Evolutionary conservation across 495 filamentous ascomycete genomes (phyloP), one percentile per base, ranked within the genome.

Genomic region (Aspergillus avenaceus): DNA sequence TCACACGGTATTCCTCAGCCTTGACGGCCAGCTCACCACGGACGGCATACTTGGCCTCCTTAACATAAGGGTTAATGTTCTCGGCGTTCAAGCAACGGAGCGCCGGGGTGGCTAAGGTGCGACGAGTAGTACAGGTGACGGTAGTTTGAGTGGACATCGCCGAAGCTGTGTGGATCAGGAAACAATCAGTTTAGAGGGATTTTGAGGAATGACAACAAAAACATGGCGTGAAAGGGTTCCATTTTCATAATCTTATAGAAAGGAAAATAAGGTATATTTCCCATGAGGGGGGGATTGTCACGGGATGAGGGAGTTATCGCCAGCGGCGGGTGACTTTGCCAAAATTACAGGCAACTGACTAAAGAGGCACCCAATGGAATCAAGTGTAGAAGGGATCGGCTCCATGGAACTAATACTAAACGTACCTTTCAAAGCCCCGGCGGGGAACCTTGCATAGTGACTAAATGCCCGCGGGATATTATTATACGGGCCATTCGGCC

Each of bases 21-120:
- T 85, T 87, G 53, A 88, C 84, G 45, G 93, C 92, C 50, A 98
- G 81, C 66, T 96, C 93, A 61, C 93, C 93, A 58, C 95, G 89
- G 45, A 98, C 93, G 55, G 95, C 93, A 73, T 98, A 98, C 70
- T 96, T 84, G 57, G 93, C 93, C 29, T 80, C 79, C 63, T 78
- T 78, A 53, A 97, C 80, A 63, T 91, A 78, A 8, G 81, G 88
- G 71, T 97, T 97, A 77, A 97, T 95, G 74, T 96, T 96, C 69
- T 87, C 75, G 53, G 90, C 71, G 63, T 79, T 87, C 50, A 98
- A 78, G 36, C 86, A 81, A 51, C 76, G 76, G 54, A 72, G 73
- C 37, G 67, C 52, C 11, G 73, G 48, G 12, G 78, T 74, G 44
- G 85, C 81, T 78, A 89, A 82, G 50, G 64, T 79, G 42, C 81